Evolutionary conservation across 2,329 filamentous ascomycete genomes (phyloP), one percentile per base, ranked within the genome.

Genomic region (Claviceps maximensis): DNA sequence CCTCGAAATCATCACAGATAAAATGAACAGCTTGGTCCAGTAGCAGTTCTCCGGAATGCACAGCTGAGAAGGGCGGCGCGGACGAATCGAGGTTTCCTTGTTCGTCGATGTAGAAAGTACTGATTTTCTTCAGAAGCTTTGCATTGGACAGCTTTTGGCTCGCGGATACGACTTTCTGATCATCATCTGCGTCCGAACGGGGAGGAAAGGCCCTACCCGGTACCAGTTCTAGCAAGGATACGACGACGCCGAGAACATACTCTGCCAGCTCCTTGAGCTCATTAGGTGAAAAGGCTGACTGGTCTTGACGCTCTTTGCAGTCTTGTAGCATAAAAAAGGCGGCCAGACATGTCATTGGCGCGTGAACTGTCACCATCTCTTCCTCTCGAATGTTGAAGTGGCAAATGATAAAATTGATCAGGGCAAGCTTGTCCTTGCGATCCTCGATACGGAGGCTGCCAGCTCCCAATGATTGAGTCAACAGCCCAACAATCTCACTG

Each of bases 301-400:
- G 65, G 59, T 54, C 65, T 66, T 55, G 58, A 36, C 65, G 63
- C 15, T 69, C 69, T 54, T 69, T 73, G 2, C 71, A 67, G 53
- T 84, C 73, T 61, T 82, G 71, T 44, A 84, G 69, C 79, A 79
- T 84, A 3, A 83, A 80, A n/a, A 94, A 68, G 2, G 82, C 77
- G 4, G 67, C 65, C 31, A 71, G 53, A 41, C 67, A 68, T 51
- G 86, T 77, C 29, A 94, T 69, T 36, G 91, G 91, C 31, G 90
- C 86, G 68, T 97, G 91, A 23, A 87, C 72, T 2, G 86, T 80
- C 17, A 95, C 69, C 91, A 98, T 97, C 63, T 98, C 94, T 66
- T 97, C 93, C 68, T 98, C 93, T 51, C 84, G 82, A 49, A 97
- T 79, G 66, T 96, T 97, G 74, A 98, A 98, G 59, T 91, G 85